Evolutionary conservation across 805 yeast genomes (phyloP).

Genomic region (Cyberlindnera nakhonratchasimensis): DNA sequence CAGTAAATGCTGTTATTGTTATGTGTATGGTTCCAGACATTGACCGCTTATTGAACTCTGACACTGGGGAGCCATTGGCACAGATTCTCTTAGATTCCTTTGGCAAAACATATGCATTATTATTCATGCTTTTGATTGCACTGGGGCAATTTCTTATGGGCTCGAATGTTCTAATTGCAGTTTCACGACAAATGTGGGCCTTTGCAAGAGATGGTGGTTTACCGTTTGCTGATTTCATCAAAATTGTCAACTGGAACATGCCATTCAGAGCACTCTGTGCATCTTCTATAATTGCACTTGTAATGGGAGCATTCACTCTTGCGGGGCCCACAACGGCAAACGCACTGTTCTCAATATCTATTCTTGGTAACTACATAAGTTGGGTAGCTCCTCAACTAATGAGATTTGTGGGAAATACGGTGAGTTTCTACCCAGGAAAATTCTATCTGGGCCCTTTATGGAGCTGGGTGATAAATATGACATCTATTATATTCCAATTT

Average conservation of each 20-base stretch:
- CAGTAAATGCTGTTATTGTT: conserved; percentile 48
- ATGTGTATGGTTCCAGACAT: conserved; percentile 52
- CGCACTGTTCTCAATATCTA: conserved; percentile 41
- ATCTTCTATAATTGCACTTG: conserved; percentile 34
- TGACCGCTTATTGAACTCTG: conserved; percentile 38
- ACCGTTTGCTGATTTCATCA: conserved; percentile 55
- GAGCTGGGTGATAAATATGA: conserved; percentile 44
- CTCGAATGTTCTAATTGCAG: conserved; percentile 53
- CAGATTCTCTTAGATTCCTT: conserved; percentile 59
- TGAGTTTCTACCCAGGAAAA: conserved; percentile 59
- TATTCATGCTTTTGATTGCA: conserved; percentile 55
- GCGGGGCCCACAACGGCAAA: conserved; percentile 41
- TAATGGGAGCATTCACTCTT: conserved; percentile 38
- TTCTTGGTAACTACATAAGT: conserved; percentile 41
- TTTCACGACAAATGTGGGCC: conserved; percentile 69
- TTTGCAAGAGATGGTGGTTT: conserved; percentile 74
- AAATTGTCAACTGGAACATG: conserved; percentile 51
- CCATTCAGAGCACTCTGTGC: conserved; percentile 61
- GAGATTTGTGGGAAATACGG: conserved; percentile 42
- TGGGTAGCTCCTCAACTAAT: conserved; percentile 39
- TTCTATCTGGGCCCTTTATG: conserved; percentile 54
- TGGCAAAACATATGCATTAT: conserved; percentile 63
- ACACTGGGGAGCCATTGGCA: conserved; percentile 61
- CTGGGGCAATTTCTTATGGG: conserved; percentile 67
- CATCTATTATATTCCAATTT: conserved; percentile 46